A percentile compares a stretch with the other conserved stretches of the same genome.
Conservation (phyloP, 1,284 basidiomycete species). For the Sanguinoderma infundibulare region DNA sequence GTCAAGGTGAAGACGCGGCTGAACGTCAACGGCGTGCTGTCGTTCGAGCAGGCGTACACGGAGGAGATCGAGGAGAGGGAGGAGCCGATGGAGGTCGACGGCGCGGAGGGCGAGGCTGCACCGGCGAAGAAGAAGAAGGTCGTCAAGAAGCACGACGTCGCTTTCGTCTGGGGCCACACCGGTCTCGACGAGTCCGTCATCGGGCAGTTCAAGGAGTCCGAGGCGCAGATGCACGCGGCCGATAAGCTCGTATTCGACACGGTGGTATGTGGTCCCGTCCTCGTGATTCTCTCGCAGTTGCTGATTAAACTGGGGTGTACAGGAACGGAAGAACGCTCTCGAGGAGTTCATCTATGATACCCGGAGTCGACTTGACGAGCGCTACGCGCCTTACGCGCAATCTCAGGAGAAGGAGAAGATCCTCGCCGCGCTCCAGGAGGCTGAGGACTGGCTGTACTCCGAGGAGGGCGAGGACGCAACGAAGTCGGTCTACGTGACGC, state of each 20-base stretch:
- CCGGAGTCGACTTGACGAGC: slow-evolving; percentile 88
- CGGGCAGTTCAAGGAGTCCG: slow-evolving; percentile 75
- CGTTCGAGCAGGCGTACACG: slow-evolving; percentile 84
- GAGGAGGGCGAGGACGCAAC: slow-evolving; percentile 94
- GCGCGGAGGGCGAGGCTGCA: slow-evolving; percentile 44
- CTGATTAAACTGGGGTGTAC: slow-evolving; percentile 14
- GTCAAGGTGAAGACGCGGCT: slow-evolving; percentile 91
- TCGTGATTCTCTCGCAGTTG: neutral
- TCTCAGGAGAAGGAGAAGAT: slow-evolving; percentile 79
- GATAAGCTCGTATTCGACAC: slow-evolving; percentile 97
- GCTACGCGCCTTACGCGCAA: slow-evolving; percentile 78
- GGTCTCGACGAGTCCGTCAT: slow-evolving; percentile 66
- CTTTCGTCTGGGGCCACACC: slow-evolving; percentile 68
- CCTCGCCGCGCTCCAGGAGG: slow-evolving; percentile 67
- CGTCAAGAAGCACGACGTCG: slow-evolving; percentile 81
- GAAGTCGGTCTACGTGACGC: slow-evolving; percentile 73
- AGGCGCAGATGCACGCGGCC: slow-evolving; percentile 84
- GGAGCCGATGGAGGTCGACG: slow-evolving; percentile 78
- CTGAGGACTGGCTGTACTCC: slow-evolving; percentile 95
- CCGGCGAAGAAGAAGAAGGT: slow-evolving; percentile 83
- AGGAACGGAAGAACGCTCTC: slow-evolving; percentile 96
- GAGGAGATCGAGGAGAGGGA: slow-evolving; percentile 86
- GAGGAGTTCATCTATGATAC: slow-evolving; percentile 98
- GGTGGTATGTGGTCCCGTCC: slow-evolving; percentile 65
- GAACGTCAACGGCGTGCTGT: slow-evolving; percentile 84